Evolutionary conservation across 2,329 filamentous ascomycete genomes (phyloP).

Genomic region (Alternaria dauci): DNA sequence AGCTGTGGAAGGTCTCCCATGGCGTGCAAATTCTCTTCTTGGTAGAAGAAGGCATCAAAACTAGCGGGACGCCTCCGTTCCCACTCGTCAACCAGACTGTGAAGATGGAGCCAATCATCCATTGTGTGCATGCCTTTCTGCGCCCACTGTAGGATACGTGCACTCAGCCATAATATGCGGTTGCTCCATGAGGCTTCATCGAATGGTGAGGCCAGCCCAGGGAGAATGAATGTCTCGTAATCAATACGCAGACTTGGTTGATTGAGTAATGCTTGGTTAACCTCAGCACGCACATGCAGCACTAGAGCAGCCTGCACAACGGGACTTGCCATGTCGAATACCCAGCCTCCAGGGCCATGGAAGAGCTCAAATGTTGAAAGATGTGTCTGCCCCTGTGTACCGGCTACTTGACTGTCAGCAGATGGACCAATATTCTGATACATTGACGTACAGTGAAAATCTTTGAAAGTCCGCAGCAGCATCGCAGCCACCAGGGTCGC

Average conservation of each 20-base stretch:
- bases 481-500: slow-evolving; percentile 27
- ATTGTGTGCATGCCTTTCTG: slow-evolving; percentile 5
- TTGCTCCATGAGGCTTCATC: slow-evolving; percentile 29
- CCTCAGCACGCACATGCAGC: slow-evolving; percentile 28
- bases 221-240: slow-evolving; percentile 19
- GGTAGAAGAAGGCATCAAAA: slow-evolving; percentile 28
- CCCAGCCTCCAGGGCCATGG: slow-evolving; percentile 21
- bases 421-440: neutral
- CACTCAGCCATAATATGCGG: slow-evolving; percentile 29
- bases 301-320: slow-evolving; percentile 30
- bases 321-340: slow-evolving; percentile 21
- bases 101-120: slow-evolving; percentile 21
- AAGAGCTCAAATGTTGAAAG: slow-evolving; percentile 30
- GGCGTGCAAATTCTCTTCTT: slow-evolving; percentile 5
- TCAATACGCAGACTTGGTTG: slow-evolving; percentile 21
- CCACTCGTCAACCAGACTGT: slow-evolving; percentile 28
- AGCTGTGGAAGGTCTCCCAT: slow-evolving; percentile 21
- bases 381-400: slow-evolving; percentile 24
- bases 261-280: slow-evolving; percentile 24
- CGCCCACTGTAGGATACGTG: slow-evolving; percentile 27
- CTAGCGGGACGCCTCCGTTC: slow-evolving; percentile 22
- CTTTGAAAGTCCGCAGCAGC: slow-evolving; percentile 29
- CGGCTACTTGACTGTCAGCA: slow-evolving; percentile 24
- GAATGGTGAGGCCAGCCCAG: slow-evolving; percentile 6
- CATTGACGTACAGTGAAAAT: slow-evolving; percentile 24